Evolutionary conservation across 345 rosid species (phyloP).

Genomic region (Geranium rotundifolium): DNA sequence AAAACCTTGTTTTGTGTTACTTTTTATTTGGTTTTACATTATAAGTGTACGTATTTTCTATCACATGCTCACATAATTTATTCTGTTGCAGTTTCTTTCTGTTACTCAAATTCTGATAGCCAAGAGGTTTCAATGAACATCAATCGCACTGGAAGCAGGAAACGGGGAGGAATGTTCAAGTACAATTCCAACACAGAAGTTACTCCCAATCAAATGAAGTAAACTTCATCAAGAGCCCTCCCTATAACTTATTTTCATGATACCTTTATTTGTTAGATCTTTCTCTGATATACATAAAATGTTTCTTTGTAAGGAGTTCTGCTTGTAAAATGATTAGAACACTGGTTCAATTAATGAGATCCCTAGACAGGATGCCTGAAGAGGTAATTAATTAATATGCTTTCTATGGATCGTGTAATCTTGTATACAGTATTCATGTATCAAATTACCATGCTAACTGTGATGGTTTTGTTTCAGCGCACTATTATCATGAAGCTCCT

Average conservation of each 20-base stretch:
- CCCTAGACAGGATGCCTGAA: slow-evolving; percentile 89
- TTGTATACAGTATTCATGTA: too few relatives aligned
- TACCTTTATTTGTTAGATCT: background rate
- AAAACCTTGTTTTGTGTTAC: too few relatives aligned
- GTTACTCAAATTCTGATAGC: slow-evolving; percentile 62
- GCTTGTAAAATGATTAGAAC: slow-evolving; percentile 96
- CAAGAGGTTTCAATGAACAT: slow-evolving; percentile 83
- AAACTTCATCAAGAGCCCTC: background rate
- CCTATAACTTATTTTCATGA: background rate
- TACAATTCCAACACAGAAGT: slow-evolving; percentile 57
- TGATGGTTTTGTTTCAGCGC: slow-evolving; percentile 41
- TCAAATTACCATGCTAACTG: too few relatives aligned
- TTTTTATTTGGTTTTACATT: too few relatives aligned
- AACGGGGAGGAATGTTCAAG: slow-evolving; percentile 52
- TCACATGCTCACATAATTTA: background rate
- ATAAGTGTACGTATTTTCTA: too few relatives aligned
- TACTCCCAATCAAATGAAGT: slow-evolving; percentile 96
- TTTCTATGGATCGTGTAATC: background rate
- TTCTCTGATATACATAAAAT: background rate
- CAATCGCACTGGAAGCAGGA: slow-evolving; percentile 71
- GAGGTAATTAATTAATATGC: slow-evolving; percentile 35
- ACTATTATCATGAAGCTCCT: slow-evolving; percentile 90
- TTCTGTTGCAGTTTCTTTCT: slow-evolving; percentile 71
- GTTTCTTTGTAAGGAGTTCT: slow-evolving; percentile 46
- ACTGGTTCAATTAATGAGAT: slow-evolving; percentile 90